Percentiles rank a stretch among this genome's conserved stretches.
phyloP scores from a whole-genome alignment of 495 filamentous ascomycete species.

The Penicillium alfredii region DNA sequence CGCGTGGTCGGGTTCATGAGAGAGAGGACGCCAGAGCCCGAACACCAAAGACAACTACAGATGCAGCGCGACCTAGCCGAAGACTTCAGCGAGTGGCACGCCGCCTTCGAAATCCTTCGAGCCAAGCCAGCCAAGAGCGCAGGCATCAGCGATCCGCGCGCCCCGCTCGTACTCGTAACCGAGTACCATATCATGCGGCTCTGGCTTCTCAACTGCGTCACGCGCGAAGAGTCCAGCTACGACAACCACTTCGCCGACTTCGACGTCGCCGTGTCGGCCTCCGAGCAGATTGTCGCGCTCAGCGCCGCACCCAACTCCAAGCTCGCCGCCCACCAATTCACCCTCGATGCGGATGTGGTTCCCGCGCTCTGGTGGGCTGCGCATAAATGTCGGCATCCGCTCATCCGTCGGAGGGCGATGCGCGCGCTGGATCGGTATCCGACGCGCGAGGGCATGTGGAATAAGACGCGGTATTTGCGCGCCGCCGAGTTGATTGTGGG shows the following conservation, averaged over 20 bases:
- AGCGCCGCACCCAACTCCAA: neutral
- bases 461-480: neutral
- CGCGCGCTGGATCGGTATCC: constrained; percentile 3
- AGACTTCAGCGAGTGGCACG: constrained; percentile 9
- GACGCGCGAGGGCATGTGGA: constrained; percentile 15
- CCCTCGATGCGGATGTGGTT: constrained; percentile 16
- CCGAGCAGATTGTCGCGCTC: constrained; percentile 7
- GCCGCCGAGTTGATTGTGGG: constrained; percentile 12
- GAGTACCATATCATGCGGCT: constrained; percentile 6
- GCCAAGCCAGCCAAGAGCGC: neutral
- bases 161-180: constrained; percentile 8
- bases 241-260: constrained; percentile 11
- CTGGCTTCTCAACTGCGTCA: constrained; percentile 9
- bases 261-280: constrained; percentile 7
- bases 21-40: neutral
- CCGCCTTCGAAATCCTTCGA: constrained; percentile 10
- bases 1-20: constrained; percentile 1
- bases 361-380: constrained; percentile 15
- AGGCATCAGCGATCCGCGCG: constrained; percentile 9
- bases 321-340: constrained; percentile 4
- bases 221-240: constrained; percentile 7
- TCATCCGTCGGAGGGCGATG: constrained; percentile 17
- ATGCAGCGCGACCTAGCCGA: constrained; percentile 1
- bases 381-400: constrained; percentile 14
- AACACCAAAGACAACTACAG: constrained; percentile 5